phyloP scores from a whole-genome alignment of 768 basidiomycete genomes.

The Mycena pura region DNA sequence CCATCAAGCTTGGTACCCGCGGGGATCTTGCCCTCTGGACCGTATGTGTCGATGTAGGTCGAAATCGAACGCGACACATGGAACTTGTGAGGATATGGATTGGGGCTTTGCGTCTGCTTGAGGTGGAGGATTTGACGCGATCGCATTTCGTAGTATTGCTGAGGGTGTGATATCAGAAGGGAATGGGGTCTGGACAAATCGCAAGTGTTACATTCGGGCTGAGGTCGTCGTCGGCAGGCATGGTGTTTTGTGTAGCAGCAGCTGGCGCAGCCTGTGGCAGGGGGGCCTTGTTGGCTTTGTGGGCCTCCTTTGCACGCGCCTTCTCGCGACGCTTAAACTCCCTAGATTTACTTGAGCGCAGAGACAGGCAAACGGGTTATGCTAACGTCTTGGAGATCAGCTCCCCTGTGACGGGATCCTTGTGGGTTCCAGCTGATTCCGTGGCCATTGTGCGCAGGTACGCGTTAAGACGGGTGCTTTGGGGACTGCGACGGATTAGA shows the following conservation, averaged over 20 bases:
- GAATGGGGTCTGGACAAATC: constrained; percentile 9
- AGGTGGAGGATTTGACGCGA: constrained; percentile 87
- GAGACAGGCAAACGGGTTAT: constrained; percentile 16
- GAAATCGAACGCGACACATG: constrained; percentile 81
- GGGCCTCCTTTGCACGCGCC: constrained; percentile 82
- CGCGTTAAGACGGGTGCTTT: constrained; percentile 16
- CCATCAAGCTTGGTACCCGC: constrained; percentile 70
- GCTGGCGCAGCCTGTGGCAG: constrained; percentile 47
- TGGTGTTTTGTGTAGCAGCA: constrained; percentile 48
- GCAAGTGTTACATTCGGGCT: constrained; percentile 74
- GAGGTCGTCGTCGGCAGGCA: constrained; percentile 78
- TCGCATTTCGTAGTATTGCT: constrained; percentile 98
- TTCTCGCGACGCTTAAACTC: constrained; percentile 95
- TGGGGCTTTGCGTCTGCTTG: constrained; percentile 82
- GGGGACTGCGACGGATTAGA: constrained; percentile 5
- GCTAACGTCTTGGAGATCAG: constrained; percentile 95
- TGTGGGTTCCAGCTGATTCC: constrained; percentile 55
- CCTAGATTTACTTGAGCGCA: constrained; percentile 48
- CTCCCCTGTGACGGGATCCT: constrained; percentile 92
- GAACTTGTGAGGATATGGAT: constrained; percentile 99
- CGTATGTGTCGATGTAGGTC: constrained; percentile 76
- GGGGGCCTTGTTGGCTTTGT: constrained; percentile 66
- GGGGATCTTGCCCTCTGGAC: constrained; percentile 71
- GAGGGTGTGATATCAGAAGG: constrained; percentile 8
- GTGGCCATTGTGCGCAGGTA: constrained; percentile 48